Evolutionary conservation across 345 rosid species (phyloP), one percentile per base, ranked within the genome.

Genomic region (Luvunga scandens): DNA sequence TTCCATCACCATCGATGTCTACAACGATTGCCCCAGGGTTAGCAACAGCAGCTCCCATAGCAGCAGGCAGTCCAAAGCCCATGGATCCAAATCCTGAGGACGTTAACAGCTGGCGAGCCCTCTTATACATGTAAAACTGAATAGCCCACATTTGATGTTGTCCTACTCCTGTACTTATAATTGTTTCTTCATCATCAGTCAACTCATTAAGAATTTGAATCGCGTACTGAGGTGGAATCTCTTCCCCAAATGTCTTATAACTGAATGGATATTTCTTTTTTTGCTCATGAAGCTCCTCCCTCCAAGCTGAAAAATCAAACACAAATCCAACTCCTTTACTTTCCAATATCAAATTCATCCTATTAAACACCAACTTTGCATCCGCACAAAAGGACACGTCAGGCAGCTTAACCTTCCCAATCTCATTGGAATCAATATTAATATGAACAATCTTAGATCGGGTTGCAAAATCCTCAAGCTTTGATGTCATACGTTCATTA

Each of bases 91-190:
- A 85, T 2, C 99, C 98, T 13, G 84, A 93, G 19, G 97, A 93
- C 0, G 99, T 89, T 78, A 93, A 50, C 94, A 94, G 92, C 77
- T 93, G 97, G 45, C 93, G 91, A 21, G 99, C 93, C 66, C 85
- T 93, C 69, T 84, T 88, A 73, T 90, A 95, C 80, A 88, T 93
- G 87, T 91, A 95, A 81, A 90, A 93, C 73, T 93, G 98, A 24
- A 98, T 97, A 16, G 99, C 96, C 97, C 97, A 93, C 96, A 95
- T 95, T 66, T 95, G 98, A 87, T 95, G 98, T 69, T 95, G 99
- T 13, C 98, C 99, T 21, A 93, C 97, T 66, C 99, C 97, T 1
- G 99, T 95, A 56, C 94, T 89, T 18, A 93, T 75, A 70, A 95
- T 95, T 0, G 97, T 98, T 48, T 92, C 85, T 59, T 97, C 96